Base-by-base conservation (phyloP, 768 basidiomycete species). In the Suillus lakei region DNA sequence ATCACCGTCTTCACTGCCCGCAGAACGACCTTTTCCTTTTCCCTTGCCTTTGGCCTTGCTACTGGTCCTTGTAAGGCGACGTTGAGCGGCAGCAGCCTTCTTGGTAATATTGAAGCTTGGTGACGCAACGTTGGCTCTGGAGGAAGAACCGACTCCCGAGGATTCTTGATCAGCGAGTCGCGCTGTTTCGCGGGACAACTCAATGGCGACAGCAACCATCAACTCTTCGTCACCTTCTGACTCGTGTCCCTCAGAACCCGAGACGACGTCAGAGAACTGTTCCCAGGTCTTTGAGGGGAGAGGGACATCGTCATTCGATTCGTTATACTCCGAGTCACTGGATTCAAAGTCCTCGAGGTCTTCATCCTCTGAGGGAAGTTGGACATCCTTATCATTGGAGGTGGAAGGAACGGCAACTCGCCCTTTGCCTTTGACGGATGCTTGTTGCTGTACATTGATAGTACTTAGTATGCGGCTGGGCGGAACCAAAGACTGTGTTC, bases 281-380 rank as follows among this genome's bases (percentile, higher is more conserved):
- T 39, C 55, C 34, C n/a, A 41, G 13, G 15, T 39, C 41, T 39
- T 62, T 21, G 30, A 43, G 30, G 32, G 28, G 26, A 60, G 48
- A 50, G 51, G 41, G 23, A 23, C 66, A 53, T 41, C 48, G 32
- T 68, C 65, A 30, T 73, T 73, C 30, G 83, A 82, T 4, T 65
- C 78, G 48, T 84, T 78, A 67, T 89, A 91, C 63, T 90, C 89
- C 46, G 91, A 91, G 32, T 82, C 88, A 65, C 76, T 76, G 62
- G 80, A 83, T 36, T 83, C 84, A 21, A 84, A 87, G 64, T 90
- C 88, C 13, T 81, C 78, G 32, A 83, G 55, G 26, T 74, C 68
- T 50, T 82, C 82, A 55, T 79, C 77, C 65, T 78, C 81, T 43
- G 78, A 71, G 28, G 73, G 39, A 8, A 64, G 61, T 2, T 71